Evolutionary conservation across 129 eudicot species (phyloP).

Genomic region (Helichrysum umbraculigerum): DNA sequence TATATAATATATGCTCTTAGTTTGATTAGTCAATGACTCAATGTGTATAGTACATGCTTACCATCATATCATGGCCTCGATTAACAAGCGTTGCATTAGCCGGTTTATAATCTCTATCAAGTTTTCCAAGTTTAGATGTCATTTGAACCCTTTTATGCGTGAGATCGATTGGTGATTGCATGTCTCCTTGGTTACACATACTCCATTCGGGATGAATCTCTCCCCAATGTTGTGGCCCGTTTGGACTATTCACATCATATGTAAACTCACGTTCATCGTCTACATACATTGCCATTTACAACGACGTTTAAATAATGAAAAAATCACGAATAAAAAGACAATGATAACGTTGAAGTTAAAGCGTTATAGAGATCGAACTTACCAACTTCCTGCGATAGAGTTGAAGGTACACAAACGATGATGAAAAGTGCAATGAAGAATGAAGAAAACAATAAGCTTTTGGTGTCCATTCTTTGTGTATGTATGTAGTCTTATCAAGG

Average conservation of each 20-base stretch:
- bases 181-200: slow-evolving; percentile 41
- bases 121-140: no score
- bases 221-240: slow-evolving; percentile 59
- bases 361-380: slow-evolving; percentile 14
- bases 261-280: slow-evolving; percentile 57
- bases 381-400: slow-evolving; percentile 54
- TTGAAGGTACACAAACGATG: slow-evolving; percentile 11
- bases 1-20: no score
- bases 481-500: slow-evolving; percentile 6
- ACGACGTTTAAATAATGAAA: neutral
- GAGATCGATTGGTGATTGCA: slow-evolving; percentile 75
- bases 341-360: neutral
- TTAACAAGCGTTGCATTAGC: no score
- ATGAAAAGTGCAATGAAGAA: slow-evolving; percentile 30
- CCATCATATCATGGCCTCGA: no score
- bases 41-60: no score
- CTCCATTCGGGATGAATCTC: slow-evolving; percentile 52
- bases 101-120: no score
- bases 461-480: slow-evolving; percentile 20
- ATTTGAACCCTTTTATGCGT: no score
- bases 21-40: no score
- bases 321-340: neutral
- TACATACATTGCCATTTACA: slow-evolving; percentile 17
- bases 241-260: slow-evolving; percentile 29
- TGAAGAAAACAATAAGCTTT: slow-evolving; percentile 15